Evolutionary conservation across 2,329 filamentous ascomycete genomes (phyloP).

Genomic region (Paecilomyces dactylethromorphus): DNA sequence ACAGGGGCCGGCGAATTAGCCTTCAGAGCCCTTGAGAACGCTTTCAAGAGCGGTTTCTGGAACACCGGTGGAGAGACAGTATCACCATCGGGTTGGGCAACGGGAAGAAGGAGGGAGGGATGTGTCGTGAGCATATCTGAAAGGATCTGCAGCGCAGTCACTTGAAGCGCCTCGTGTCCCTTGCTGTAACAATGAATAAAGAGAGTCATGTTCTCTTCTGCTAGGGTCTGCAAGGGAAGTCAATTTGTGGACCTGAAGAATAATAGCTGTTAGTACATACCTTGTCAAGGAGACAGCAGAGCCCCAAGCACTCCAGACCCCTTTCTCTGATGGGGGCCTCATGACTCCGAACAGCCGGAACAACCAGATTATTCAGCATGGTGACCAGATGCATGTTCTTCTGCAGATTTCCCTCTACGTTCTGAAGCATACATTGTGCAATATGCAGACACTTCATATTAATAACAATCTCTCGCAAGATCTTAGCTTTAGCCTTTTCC

Average conservation of each 20-base stretch:
- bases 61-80: constrained; percentile 45
- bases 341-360: constrained; percentile 88
- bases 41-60: constrained; percentile 66
- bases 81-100: constrained; percentile 36
- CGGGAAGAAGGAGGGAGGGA: constrained; percentile 64
- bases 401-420: constrained; percentile 81
- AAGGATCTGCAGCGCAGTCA: constrained; percentile 83
- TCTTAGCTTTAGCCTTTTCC: constrained; percentile 61
- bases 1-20: constrained; percentile 64
- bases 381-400: constrained; percentile 85
- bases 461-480: constrained; percentile 79
- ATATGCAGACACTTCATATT: constrained; percentile 99
- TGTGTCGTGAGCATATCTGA: constrained; percentile 90
- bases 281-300: constrained; percentile 87
- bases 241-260: constrained; percentile 4
- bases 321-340: constrained; percentile 88
- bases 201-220: constrained; percentile 82
- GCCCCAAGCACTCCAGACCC: constrained; percentile 78
- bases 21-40: constrained; percentile 77
- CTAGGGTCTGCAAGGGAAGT: constrained; percentile 55
- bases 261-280: constrained; percentile 28
- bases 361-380: constrained; percentile 96
- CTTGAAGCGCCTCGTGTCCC: constrained; percentile 82
- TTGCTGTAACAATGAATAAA: constrained; percentile 97
- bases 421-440: constrained; percentile 93